Percentiles rank a stretch among this genome's conserved stretches.
Evolutionary conservation across 345 rosid genomes (phyloP).

Genomic region (Citrus sp.): DNA sequence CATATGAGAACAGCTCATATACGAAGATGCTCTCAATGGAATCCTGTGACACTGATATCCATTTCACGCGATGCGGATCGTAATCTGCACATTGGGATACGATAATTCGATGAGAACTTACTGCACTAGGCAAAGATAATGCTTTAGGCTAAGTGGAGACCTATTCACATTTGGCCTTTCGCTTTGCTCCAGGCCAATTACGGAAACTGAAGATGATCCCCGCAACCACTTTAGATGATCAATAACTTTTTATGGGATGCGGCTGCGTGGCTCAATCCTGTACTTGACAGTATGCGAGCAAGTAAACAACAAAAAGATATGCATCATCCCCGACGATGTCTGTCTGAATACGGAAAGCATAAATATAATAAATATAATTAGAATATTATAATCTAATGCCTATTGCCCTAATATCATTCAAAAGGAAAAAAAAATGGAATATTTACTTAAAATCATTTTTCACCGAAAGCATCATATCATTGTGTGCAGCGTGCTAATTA

Average conservation of each 20-base stretch:
- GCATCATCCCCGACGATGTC: background rate
- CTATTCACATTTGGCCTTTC: conserved; percentile 19
- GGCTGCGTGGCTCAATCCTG: background rate
- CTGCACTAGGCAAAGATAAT: no score
- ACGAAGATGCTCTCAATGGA: background rate
- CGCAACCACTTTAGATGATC: background rate
- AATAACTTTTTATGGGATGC: no score
- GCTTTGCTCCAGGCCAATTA: conserved; percentile 5
- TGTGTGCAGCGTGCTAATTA: background rate
- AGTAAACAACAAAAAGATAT: background rate
- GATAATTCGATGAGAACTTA: no score
- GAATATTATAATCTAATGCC: no score
- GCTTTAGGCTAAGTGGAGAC: no score
- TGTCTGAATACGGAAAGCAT: background rate
- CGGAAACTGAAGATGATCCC: background rate
- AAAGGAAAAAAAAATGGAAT: no score
- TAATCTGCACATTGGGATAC: no score
- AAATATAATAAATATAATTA: no score
- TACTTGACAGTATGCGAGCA: no score
- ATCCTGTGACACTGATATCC: background rate
- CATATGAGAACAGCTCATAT: background rate
- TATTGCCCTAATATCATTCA: no score
- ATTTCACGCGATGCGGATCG: background rate
- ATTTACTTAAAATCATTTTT: no score
- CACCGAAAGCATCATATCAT: background rate